Conservation (phyloP, 164 flowering plant species). For the Malania oleifera region DNA sequence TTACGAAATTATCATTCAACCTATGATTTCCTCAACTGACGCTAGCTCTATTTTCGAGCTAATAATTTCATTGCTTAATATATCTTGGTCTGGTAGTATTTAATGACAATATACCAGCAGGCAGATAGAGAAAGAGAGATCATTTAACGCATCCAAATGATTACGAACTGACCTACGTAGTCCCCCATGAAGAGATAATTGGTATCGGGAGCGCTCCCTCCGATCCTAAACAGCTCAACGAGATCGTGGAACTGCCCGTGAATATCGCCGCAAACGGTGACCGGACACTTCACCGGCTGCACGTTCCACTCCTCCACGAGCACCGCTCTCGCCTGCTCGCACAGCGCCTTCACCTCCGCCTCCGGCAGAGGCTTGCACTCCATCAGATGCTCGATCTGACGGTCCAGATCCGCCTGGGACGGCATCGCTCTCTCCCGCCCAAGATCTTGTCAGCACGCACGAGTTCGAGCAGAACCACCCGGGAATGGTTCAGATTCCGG, state of each 20-base stretch:
- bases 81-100: too few species aligned
- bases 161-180: conserved; percentile 1
- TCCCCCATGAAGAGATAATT: conserved; percentile 8
- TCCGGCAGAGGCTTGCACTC: conserved; percentile 5
- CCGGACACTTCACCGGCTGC: conserved; percentile 8
- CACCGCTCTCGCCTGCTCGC: conserved; percentile 2
- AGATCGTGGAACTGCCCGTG: conserved; percentile 5
- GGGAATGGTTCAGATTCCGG: too few species aligned
- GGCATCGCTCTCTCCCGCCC: neutral
- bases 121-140: too few species aligned
- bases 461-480: too few species aligned
- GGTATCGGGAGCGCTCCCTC: conserved; percentile 6
- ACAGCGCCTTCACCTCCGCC: conserved; percentile 6
- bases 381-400: conserved; percentile 7
- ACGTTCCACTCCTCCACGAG: conserved; percentile 7
- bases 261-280: conserved; percentile 5
- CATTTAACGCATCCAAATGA: too few species aligned
- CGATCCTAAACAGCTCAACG: conserved; percentile 4
- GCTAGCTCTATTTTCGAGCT: too few species aligned
- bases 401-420: conserved; percentile 9
- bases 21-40: too few species aligned
- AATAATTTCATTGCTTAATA: too few species aligned
- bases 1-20: too few species aligned
- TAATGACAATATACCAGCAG: too few species aligned
- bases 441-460: too few species aligned